Conservation (phyloP, 164 flowering plant species). For the Magnolia changhungtana region DNA sequence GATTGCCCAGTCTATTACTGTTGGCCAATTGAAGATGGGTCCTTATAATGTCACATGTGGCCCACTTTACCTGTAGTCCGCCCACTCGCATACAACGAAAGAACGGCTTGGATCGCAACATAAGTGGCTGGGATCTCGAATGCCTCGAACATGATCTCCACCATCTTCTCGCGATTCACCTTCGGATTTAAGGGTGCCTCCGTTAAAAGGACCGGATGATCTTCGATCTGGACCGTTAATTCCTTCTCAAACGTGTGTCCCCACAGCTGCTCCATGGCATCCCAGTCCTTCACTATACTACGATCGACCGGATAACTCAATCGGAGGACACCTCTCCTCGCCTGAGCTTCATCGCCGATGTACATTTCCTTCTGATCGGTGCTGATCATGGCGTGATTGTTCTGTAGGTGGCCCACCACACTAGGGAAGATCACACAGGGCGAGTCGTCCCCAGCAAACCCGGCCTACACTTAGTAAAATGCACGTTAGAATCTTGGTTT, state of each 20-base stretch:
- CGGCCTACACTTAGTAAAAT: slow-evolving; percentile 7
- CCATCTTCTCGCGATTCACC: slow-evolving; percentile 9
- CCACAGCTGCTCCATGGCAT: slow-evolving; percentile 13
- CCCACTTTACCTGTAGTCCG: slow-evolving; percentile 7
- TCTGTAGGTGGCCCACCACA: slow-evolving; percentile 1
- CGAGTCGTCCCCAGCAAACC: slow-evolving; percentile 11
- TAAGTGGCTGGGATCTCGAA: slow-evolving; percentile 10
- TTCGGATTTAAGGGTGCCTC: slow-evolving; percentile 10
- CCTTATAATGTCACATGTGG: no score
- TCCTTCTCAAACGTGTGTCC: slow-evolving; percentile 6
- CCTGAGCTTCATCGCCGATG: slow-evolving; percentile 9
- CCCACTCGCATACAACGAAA: slow-evolving; percentile 10
- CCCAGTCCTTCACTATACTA: slow-evolving; percentile 9
- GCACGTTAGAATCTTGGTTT: no score
- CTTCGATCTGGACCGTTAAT: slow-evolving; percentile 7
- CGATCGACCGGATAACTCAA: slow-evolving; percentile 7
- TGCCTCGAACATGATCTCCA: slow-evolving; percentile 9
- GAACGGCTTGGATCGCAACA: slow-evolving; percentile 10
- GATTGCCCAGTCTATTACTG: neutral
- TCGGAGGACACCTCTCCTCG: slow-evolving; percentile 10
- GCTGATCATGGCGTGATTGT: slow-evolving; percentile 3
- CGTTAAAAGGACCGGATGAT: slow-evolving; percentile 7
- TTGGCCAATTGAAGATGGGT: no score
- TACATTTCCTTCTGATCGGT: slow-evolving; percentile 8
- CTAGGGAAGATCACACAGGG: slow-evolving; percentile 7